Conservation (phyloP, 306 rosid species). For the Astragalus glycyphyllos region DNA sequence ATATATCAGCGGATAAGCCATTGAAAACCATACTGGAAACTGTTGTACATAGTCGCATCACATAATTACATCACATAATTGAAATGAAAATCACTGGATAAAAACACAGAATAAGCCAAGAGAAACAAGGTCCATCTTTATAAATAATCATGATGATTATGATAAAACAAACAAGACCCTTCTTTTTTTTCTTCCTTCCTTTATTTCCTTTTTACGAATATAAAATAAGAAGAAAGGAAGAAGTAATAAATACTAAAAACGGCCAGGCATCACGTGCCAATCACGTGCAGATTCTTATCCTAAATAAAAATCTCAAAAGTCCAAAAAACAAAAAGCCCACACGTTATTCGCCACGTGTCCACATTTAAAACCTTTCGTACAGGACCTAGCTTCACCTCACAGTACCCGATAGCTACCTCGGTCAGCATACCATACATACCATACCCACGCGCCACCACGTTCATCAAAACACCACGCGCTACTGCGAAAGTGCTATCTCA, state of each 20-base stretch:
- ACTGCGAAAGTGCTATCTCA: constrained; percentile 63
- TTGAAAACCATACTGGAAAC: too few relatives aligned
- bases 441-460: constrained; percentile 30
- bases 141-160: not conserved
- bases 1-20: too few relatives aligned
- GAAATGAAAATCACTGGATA: not conserved
- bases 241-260: constrained; percentile 9
- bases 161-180: not conserved
- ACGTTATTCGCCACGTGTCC: constrained; percentile 63
- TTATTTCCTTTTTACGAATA: not conserved
- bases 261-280: constrained; percentile 54
- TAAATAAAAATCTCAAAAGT: constrained; percentile 39
- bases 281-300: constrained; percentile 81
- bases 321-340: constrained; percentile 46
- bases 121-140: constrained; percentile 4
- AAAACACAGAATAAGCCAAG: not conserved
- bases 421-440: not conserved
- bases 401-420: not conserved
- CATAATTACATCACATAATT: constrained; percentile 2
- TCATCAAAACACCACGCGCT: constrained; percentile 33
- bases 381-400: not conserved
- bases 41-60: too few relatives aligned
- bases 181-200: not conserved
- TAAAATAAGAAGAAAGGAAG: not conserved
- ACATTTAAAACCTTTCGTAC: constrained; percentile 11